A percentile compares a stretch with the other conserved stretches of the same genome.
phyloP scores from a whole-genome alignment of 148 eudicot species.

The Rhododendron simsii region DNA sequence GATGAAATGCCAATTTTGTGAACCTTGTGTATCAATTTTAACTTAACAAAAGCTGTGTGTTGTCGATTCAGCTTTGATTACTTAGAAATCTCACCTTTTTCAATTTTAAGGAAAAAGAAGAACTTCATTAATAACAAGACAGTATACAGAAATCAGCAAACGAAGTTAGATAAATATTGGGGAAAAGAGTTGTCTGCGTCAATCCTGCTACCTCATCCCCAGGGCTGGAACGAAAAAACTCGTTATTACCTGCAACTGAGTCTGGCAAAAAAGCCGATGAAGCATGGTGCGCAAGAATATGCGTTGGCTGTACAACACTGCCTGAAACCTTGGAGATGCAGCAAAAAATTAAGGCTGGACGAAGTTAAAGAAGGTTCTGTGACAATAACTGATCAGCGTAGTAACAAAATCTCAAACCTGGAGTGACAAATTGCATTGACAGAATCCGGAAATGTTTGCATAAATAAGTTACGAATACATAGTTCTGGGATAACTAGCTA shows the following conservation, averaged over 20 bases:
- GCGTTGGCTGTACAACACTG: too few relatives aligned
- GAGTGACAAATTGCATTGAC: neutral
- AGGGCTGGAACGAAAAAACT: neutral
- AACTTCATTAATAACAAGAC: neutral
- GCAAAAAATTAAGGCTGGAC: too few relatives aligned
- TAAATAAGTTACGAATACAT: too few relatives aligned
- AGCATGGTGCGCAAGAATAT: neutral
- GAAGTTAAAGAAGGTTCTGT: too few relatives aligned
- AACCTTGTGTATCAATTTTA: neutral
- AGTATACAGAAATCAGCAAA: neutral
- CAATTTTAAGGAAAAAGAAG: neutral
- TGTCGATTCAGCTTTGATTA: neutral
- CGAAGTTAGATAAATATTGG: neutral
- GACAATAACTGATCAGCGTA: too few relatives aligned
- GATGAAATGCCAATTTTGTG: neutral
- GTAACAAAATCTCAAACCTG: neutral
- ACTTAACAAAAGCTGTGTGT: neutral
- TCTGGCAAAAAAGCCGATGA: neutral
- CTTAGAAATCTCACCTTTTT: neutral
- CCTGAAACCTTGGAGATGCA: too few relatives aligned
- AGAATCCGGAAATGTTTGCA: too few relatives aligned
- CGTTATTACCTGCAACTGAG: neutral
- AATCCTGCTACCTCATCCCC: neutral
- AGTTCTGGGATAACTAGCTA: too few relatives aligned
- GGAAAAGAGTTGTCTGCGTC: neutral